These are phyloP conservation scores for Lunularia cruciata DNA, from an alignment of 225 moss, liverwort and hornwort genomes.

Conservation along the genomic window DNA sequence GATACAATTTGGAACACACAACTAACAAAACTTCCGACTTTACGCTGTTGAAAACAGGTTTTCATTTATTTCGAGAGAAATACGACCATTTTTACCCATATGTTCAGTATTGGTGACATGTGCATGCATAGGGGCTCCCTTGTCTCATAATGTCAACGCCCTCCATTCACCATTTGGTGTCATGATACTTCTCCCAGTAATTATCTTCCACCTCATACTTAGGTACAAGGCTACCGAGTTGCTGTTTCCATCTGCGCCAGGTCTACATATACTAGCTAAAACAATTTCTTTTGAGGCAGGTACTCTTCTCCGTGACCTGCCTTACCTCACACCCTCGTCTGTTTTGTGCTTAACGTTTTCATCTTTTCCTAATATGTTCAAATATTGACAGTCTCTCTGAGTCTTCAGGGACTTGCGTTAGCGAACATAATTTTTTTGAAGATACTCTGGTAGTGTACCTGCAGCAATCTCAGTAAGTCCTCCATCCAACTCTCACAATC, in stretches of 20 bases:
- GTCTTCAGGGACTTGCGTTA: slow-evolving; percentile 74
- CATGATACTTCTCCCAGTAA: slow-evolving; percentile 61
- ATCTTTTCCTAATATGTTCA: slow-evolving; percentile 24
- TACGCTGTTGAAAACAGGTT: too few species aligned
- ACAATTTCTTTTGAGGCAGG: slow-evolving; percentile 92
- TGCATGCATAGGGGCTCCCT: slow-evolving; percentile 79
- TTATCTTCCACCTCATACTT: slow-evolving; percentile 64
- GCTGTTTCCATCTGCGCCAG: slow-evolving; percentile 53
- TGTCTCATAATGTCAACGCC: slow-evolving; percentile 68
- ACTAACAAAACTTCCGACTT: too few species aligned
- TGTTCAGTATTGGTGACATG: slow-evolving; percentile 75
- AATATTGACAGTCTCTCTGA: slow-evolving; percentile 72
- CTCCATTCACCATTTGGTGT: slow-evolving; percentile 79
- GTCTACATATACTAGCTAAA: slow-evolving; percentile 66
- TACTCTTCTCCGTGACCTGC: slow-evolving; percentile 11
- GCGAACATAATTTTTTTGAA: slow-evolving; percentile 81
- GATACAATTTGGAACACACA: too few species aligned
- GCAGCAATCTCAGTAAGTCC: slow-evolving; percentile 75
- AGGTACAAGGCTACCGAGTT: slow-evolving; percentile 65
- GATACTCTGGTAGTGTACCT: slow-evolving; percentile 76
- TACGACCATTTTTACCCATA: slow-evolving; percentile 66
- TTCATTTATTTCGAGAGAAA: slow-evolving; percentile 43
- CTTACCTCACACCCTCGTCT: background rate
- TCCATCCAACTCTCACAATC: background rate
- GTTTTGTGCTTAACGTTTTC: background rate